A percentile compares a stretch with the other conserved stretches of the same genome.
phyloP scores from a whole-genome alignment of 2,329 filamentous ascomycete species.

The Colletotrichum somersetense region DNA sequence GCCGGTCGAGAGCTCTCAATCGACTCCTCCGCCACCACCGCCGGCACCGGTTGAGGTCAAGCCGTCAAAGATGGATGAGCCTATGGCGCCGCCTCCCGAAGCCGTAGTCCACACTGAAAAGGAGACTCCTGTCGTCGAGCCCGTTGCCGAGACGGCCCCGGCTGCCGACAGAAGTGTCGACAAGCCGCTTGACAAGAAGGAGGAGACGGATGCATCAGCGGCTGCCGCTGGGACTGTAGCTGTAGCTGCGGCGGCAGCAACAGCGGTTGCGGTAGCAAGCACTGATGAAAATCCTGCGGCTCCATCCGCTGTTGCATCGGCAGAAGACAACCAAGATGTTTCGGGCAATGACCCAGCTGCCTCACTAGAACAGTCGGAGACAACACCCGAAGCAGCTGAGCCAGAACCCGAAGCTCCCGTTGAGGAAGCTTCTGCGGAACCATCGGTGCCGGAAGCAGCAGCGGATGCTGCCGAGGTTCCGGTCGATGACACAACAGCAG shows the following conservation, averaged over 20 bases:
- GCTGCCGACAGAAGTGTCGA: background rate
- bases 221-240: slow-evolving; percentile 10
- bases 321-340: background rate
- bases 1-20: slow-evolving; percentile 12
- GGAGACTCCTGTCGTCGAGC: slow-evolving; percentile 1
- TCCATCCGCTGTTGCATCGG: background rate
- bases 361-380: background rate
- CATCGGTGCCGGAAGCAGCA: background rate
- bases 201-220: slow-evolving; percentile 3
- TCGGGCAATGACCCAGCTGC: background rate
- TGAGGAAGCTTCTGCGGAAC: background rate
- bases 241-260: background rate
- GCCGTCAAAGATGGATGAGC: slow-evolving; percentile 24
- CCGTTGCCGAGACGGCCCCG: slow-evolving; percentile 4
- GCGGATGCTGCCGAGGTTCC: background rate
- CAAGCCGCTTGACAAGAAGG: slow-evolving; percentile 7
- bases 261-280: background rate
- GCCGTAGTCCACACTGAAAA: slow-evolving; percentile 13
- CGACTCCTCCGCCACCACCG: slow-evolving; percentile 10
- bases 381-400: background rate
- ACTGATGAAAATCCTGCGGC: background rate
- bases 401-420: background rate
- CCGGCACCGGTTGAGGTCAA: slow-evolving; percentile 17
- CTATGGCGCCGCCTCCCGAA: slow-evolving; percentile 19
- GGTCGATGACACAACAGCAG: background rate